Percentiles rank a stretch among this genome's conserved stretches.
Conservation (phyloP, 1,284 basidiomycete genomes). For the Cryptococcus hybrid region DNA sequence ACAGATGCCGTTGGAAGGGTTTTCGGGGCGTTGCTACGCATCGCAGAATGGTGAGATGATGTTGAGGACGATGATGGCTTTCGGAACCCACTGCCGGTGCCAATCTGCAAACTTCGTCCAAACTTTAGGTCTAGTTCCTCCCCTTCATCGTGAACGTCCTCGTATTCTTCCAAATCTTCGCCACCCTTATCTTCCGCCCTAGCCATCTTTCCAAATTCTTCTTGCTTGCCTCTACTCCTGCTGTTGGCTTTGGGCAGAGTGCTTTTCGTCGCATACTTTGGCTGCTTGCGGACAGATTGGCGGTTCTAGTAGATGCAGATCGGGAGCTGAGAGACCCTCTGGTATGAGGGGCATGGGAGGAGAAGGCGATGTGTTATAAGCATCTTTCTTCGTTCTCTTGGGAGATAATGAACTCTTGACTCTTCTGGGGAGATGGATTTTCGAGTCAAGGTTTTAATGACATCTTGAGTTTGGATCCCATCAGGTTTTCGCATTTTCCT, state of each 20-base stretch:
- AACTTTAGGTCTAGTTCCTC: not conserved
- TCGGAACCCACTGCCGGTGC: not conserved
- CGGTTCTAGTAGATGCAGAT: not conserved
- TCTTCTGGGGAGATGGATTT: conserved; percentile 4
- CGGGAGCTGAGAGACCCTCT: not conserved
- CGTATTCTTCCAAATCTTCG: not conserved
- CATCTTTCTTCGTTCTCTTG: not conserved
- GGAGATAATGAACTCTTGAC: not conserved
- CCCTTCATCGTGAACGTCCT: not conserved
- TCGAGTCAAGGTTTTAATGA: conserved; percentile 6
- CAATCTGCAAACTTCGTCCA: not conserved
- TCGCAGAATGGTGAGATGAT: not conserved
- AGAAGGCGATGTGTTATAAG: not conserved
- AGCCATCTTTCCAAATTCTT: not conserved
- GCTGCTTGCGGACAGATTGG: not conserved
- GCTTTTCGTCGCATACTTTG: conserved; percentile 12
- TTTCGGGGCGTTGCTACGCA: not conserved
- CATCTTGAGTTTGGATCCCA: conserved; percentile 25
- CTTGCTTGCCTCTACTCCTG: not conserved
- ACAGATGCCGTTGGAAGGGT: not conserved
- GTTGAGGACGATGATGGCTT: not conserved
- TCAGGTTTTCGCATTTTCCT: conserved; percentile 92
- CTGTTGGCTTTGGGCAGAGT: conserved; percentile 8
- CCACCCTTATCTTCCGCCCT: not conserved
- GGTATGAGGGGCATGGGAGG: conserved; percentile 3